Percentiles rank a stretch among this genome's conserved stretches.
These are phyloP conservation scores for Trichoderma sp. DNA, from an alignment of 2,329 filamentous ascomycete species.

Conservation along the genomic window DNA sequence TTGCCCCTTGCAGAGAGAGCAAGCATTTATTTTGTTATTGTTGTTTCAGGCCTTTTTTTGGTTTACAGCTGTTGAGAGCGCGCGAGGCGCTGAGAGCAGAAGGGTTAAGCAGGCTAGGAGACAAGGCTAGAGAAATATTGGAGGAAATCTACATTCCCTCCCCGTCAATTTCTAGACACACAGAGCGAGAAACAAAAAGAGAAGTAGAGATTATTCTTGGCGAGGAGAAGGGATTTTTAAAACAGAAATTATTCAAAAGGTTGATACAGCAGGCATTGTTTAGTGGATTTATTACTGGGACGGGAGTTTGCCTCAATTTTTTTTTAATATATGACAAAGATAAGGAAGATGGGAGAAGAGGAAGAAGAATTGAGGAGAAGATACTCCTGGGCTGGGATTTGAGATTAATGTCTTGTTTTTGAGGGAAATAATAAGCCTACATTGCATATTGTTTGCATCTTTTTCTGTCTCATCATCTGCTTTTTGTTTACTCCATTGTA, in stretches of 20 bases:
- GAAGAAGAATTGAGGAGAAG: background rate
- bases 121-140: background rate
- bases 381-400: background rate
- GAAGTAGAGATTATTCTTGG: background rate
- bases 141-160: background rate
- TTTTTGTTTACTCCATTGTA: background rate
- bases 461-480: background rate
- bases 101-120: background rate
- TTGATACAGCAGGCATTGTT: slow-evolving; percentile 28
- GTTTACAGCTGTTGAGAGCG: slow-evolving; percentile 7
- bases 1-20: background rate
- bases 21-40: background rate
- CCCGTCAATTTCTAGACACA: background rate
- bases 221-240: background rate
- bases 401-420: slow-evolving; percentile 24
- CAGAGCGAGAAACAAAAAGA: background rate
- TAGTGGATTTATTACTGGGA: background rate
- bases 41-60: background rate
- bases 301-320: background rate
- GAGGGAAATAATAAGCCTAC: slow-evolving; percentile 3
- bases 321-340: slow-evolving; percentile 4
- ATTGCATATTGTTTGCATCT: background rate
- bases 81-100: background rate
- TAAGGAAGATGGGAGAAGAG: slow-evolving; percentile 19
- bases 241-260: background rate